Evolutionary conservation across 2,329 filamentous ascomycete species (phyloP).

Genomic region (Pseudonectria buxi): DNA sequence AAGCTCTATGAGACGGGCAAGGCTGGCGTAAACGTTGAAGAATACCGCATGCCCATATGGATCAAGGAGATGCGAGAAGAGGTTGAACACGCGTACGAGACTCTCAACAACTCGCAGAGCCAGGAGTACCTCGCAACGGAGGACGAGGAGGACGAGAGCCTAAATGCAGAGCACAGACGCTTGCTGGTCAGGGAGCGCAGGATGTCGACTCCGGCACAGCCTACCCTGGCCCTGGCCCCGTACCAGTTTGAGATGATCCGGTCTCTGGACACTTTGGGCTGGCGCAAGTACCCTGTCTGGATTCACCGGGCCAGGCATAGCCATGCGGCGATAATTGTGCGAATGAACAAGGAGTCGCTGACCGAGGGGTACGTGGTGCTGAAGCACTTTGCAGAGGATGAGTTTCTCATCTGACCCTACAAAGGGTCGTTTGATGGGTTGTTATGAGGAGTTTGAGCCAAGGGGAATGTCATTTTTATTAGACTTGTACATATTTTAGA

Average conservation of each 20-base stretch:
- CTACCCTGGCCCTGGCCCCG: constrained; percentile 69
- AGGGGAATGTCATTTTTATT: no score
- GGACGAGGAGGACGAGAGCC: constrained; percentile 35
- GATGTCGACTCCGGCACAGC: constrained; percentile 43
- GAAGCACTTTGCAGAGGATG: constrained; percentile 70
- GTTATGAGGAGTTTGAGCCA: no score
- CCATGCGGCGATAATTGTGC: constrained; percentile 85
- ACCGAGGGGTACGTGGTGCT: constrained; percentile 72
- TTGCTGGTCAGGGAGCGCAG: constrained; percentile 36
- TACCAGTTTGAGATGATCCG: constrained; percentile 83
- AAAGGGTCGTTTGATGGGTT: no score
- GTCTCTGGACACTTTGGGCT: constrained; percentile 60
- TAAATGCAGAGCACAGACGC: constrained; percentile 32
- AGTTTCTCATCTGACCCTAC: constrained; percentile 46
- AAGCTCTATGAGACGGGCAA: constrained; percentile 66
- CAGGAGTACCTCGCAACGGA: constrained; percentile 64
- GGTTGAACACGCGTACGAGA: constrained; percentile 72
- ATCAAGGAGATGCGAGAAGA: constrained; percentile 68
- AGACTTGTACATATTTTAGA: no score
- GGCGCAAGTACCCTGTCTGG: constrained; percentile 62
- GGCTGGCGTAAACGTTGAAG: constrained; percentile 58
- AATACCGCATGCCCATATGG: constrained; percentile 70
- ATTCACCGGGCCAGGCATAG: constrained; percentile 73
- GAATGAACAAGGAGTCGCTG: constrained; percentile 60
- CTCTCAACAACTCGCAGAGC: constrained; percentile 59